A percentile compares a stretch with the other conserved stretches of the same genome.
These are phyloP conservation scores for Fistulinella cinereoalba DNA, from an alignment of 1,284 basidiomycete genomes.

Conservation along the genomic window DNA sequence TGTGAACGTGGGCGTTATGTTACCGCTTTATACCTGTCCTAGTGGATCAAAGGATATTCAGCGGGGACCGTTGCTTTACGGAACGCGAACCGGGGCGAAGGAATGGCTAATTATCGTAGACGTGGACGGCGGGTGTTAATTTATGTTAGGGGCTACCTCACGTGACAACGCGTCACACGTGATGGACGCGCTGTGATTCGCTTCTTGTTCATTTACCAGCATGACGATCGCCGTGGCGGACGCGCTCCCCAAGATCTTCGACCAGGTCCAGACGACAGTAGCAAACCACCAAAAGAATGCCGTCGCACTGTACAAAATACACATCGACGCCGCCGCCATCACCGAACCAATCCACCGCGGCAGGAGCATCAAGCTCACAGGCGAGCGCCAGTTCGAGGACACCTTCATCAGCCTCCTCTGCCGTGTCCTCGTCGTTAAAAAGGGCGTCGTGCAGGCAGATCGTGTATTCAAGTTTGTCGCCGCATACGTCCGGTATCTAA, in stretches of 20 bases:
- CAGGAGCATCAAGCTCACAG: slow-evolving; percentile 58
- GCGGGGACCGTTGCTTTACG: too few relatives aligned
- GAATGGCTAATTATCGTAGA: too few relatives aligned
- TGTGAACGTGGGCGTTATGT: too few relatives aligned
- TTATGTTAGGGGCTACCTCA: too few relatives aligned
- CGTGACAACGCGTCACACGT: slow-evolving; percentile 13
- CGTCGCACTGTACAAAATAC: slow-evolving; percentile 83
- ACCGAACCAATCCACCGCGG: slow-evolving; percentile 54
- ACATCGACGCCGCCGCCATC: slow-evolving; percentile 60
- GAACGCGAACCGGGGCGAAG: too few relatives aligned
- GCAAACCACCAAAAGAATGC: slow-evolving; percentile 93
- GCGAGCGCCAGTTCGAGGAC: slow-evolving; percentile 81
- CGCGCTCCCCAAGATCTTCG: slow-evolving; percentile 53
- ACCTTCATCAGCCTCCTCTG: slow-evolving; percentile 70
- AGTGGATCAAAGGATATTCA: too few relatives aligned
- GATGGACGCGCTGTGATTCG: slow-evolving; percentile 6
- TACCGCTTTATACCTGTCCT: too few relatives aligned
- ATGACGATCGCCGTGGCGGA: slow-evolving; percentile 14
- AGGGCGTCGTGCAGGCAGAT: slow-evolving; percentile 79
- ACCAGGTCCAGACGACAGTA: slow-evolving; percentile 78
- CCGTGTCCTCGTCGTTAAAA: slow-evolving; percentile 78
- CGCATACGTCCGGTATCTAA: slow-evolving; percentile 76
- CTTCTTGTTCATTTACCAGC: slow-evolving; percentile 8
- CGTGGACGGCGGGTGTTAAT: too few relatives aligned
- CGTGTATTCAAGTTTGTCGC: slow-evolving; percentile 84